Percentiles rank a stretch among this genome's conserved stretches.
Evolutionary conservation across 495 filamentous ascomycete species (phyloP).

Genomic region (Trichoderma orchidacearum): DNA sequence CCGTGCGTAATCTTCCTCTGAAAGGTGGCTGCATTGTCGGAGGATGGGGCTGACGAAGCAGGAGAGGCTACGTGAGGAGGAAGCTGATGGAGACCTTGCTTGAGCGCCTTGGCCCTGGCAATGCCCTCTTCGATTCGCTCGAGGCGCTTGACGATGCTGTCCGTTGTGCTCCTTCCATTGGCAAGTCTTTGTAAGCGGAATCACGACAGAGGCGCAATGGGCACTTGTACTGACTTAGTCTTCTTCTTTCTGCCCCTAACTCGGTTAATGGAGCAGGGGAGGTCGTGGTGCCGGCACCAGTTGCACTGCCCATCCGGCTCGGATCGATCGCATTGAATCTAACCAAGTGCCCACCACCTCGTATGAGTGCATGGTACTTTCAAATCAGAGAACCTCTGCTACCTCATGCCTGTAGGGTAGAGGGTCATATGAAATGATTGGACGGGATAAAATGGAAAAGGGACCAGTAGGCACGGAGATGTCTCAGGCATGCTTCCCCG

Average conservation of each 20-base stretch:
- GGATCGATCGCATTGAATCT: conserved; percentile 40
- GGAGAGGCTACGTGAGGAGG: neutral
- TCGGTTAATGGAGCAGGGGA: conserved; percentile 33
- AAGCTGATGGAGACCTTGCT: neutral
- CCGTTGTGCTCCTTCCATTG: neutral
- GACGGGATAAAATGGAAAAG: too few relatives aligned
- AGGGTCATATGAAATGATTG: too few relatives aligned
- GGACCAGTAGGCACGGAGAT: too few relatives aligned
- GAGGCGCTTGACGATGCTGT: neutral
- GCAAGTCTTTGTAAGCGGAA: neutral
- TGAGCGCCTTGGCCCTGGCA: neutral
- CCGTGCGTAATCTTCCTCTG: neutral
- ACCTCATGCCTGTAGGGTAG: neutral
- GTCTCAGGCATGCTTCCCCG: too few relatives aligned
- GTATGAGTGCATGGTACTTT: neutral
- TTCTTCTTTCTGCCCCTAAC: conserved; percentile 23
- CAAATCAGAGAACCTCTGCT: neutral
- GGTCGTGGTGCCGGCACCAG: conserved; percentile 39
- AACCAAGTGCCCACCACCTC: neutral
- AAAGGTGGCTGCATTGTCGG: neutral
- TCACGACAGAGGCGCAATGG: neutral
- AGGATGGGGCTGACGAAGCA: neutral
- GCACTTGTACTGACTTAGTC: neutral
- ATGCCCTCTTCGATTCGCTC: neutral
- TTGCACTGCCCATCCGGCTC: conserved; percentile 25